phyloP scores from a whole-genome alignment of 2,329 filamentous ascomycete species.

The Penicillium sp. region DNA sequence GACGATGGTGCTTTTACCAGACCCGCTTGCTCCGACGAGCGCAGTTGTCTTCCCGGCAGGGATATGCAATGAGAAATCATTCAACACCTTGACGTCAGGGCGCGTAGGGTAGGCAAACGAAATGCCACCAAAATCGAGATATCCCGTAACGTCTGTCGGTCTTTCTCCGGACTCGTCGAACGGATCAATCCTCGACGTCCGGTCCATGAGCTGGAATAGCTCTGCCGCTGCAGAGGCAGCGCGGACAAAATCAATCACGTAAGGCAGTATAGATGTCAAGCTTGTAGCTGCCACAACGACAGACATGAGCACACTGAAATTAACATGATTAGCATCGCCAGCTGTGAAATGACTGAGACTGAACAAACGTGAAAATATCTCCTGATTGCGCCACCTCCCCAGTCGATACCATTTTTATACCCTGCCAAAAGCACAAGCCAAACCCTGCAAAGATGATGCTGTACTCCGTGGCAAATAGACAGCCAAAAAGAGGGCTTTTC shows the following conservation, averaged over 20 bases:
- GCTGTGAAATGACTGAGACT: neutral
- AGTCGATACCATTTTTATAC: constrained; percentile 25
- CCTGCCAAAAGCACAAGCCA: constrained; percentile 34
- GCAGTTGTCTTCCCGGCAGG: constrained; percentile 50
- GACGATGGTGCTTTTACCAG: constrained; percentile 72
- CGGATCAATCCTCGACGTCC: constrained; percentile 34
- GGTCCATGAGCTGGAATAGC: constrained; percentile 40
- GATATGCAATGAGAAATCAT: constrained; percentile 31
- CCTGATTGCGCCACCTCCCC: constrained; percentile 28
- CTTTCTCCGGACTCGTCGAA: constrained; percentile 18
- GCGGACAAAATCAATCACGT: constrained; percentile 39
- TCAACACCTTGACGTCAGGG: constrained; percentile 38
- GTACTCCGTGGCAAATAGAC: constrained; percentile 16
- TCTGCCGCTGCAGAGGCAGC: constrained; percentile 41
- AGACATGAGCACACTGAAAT: constrained; percentile 23
- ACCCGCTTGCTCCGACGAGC: constrained; percentile 70
- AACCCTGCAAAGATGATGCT: constrained; percentile 14
- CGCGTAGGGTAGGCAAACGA: constrained; percentile 39
- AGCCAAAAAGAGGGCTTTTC: constrained; percentile 16
- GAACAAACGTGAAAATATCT: constrained; percentile 23
- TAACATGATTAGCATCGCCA: neutral
- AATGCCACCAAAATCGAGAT: constrained; percentile 40
- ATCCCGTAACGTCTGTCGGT: constrained; percentile 16
- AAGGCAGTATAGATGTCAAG: constrained; percentile 33
- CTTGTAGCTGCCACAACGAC: constrained; percentile 34